Conservation (phyloP, 306 rosid genomes). For the Prunus mume region DNA sequence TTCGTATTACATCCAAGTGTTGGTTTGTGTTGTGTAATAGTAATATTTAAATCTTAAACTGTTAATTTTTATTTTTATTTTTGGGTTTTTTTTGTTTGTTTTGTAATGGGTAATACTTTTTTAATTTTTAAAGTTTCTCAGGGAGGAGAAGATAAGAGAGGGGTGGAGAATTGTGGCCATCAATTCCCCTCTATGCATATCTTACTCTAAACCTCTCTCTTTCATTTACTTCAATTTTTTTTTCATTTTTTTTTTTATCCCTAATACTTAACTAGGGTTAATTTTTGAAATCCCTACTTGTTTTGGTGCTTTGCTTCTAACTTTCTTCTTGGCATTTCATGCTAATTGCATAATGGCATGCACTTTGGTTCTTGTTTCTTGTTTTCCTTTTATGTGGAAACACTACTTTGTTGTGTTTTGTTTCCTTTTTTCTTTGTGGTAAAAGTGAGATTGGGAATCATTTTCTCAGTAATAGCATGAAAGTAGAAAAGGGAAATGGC, state of each 20-base stretch:
- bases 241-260: background rate
- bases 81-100: background rate
- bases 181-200: slow-evolving; percentile 45
- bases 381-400: slow-evolving; percentile 7
- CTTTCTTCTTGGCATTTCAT: background rate
- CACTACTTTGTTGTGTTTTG: background rate
- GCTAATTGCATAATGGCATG: background rate
- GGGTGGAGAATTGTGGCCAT: slow-evolving; percentile 62
- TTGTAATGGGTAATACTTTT: background rate
- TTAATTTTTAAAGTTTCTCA: background rate
- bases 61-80: background rate
- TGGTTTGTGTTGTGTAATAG: background rate
- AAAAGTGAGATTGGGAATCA: slow-evolving; percentile 14
- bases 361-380: background rate
- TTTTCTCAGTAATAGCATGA: slow-evolving; percentile 9
- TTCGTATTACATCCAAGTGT: slow-evolving; percentile 15
- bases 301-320: background rate
- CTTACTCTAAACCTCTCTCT: slow-evolving; percentile 29
- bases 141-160: slow-evolving; percentile 44
- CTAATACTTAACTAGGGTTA: background rate
- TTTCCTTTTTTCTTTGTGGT: slow-evolving; percentile 1
- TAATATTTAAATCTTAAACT: background rate
- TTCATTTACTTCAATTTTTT: background rate
- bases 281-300: background rate
- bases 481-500: slow-evolving; percentile 15